Base-by-base conservation (phyloP, 148 eudicot species). In the Silene conica region DNA sequence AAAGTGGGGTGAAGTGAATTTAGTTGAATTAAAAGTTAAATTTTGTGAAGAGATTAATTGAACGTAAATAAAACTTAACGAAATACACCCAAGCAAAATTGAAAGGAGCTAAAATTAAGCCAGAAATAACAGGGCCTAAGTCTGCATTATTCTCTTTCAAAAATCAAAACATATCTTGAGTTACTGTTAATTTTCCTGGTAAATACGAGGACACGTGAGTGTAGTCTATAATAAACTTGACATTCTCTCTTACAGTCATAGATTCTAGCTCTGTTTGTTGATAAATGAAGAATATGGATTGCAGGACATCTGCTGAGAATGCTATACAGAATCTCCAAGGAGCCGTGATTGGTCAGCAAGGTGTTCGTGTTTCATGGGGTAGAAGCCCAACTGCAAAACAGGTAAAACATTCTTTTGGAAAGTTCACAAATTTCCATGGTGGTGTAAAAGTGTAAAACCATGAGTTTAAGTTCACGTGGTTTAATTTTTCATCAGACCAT, bases 331-430 rank as follows among this genome's bases (percentile, higher is more conserved):
- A 92, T 83, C 82, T 95, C 90, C 96, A 92, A 74, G 93, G 98
- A 59, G 72, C 86, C 22, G 67, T 86, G 81, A 83, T 95, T 60
- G 98, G 97, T 75, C 92, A 87, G 82, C 97, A 92, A 86, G 93
- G 80, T 63, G 96, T 95, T 54, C 96, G 86, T 76, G 87, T 92
- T 81, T 92, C 92, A 61, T 92, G 98, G 98, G 98, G 98, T 66
- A 86, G 83, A 83, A 89, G 80, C 79, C 90, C 83, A 60, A 79
- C 97, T 1, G 86, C 89, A 63, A 91, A 88, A 78, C 98, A 88
- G 97, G 98, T 94, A 67, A 79, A 46, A 8, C 11, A 4, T 50
- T 18, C 38, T 13, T 34, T 60, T 50, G 22, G 25, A 22, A 60
- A 58, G 45, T 19, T 54, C 19, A 22, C 46, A 26, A 34, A 45